Evolutionary conservation across 768 basidiomycete species (phyloP), one percentile per base, ranked within the genome.

Genomic region (Trametes maxima): DNA sequence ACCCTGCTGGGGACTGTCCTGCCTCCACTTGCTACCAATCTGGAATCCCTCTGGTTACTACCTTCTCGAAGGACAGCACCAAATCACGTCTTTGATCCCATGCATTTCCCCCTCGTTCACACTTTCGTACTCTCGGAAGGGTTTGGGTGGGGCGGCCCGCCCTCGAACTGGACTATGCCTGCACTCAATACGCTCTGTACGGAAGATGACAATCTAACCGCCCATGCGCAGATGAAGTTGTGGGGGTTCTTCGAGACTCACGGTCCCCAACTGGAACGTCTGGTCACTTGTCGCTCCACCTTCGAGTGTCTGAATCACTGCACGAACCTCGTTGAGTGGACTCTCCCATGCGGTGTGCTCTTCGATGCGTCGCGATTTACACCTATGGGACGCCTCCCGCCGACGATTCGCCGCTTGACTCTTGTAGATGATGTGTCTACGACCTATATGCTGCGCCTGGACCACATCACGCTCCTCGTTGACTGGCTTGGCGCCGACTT

Each of bases 31-130:
- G 43, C 44, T 7, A 16, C n/a, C 8, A 37, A 54, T 40, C 45
- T 66, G 17, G 49, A 66, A n/a, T 45, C 50, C 28, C 49, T 66
- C 22, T 63, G 62, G 61, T 11, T 66, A 17, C 46, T 45, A 7
- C 56, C 59, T 14, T 39, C 45, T 11, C 35, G 21, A 3, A 25
- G 44, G 43, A 46, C 43, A 6, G 35, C 21, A 6, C 33, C 35
- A 5, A 16, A 22, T 17, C 39, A 12, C 39, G 33, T 28, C 14
- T 1, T 45, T 12, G 24, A 52, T 12, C 35, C 40, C 5, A 46
- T 60, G 45, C 44, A 60, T 24, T 48, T 60, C 25, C 51, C 59
- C 4, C 24, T 11, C 5, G 36, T 54, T 6, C 50, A 47, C 6
- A 53, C 51, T 8, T 25, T 60, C 37, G 21, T 60, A 44, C 44